Base-by-base conservation (phyloP, 2,329 filamentous ascomycete genomes). In the Cladophialophora yegresii region DNA sequence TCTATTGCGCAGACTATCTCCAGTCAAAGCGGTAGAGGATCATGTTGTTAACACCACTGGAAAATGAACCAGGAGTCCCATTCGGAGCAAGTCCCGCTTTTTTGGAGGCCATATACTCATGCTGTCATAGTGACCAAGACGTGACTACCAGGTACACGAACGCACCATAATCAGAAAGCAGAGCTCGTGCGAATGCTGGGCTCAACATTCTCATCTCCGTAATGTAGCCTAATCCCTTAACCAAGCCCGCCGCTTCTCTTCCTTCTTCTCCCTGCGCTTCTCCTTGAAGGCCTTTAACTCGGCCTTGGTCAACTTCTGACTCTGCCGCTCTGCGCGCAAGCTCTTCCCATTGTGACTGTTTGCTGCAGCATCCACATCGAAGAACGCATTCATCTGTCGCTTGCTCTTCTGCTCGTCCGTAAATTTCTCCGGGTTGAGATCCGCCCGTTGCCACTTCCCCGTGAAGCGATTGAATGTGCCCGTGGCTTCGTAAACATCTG, bases 241-340 rank as follows among this genome's bases (percentile, higher is more conserved):
- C 92, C 95, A 99, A 9, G 92, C 93, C 69, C 93, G 83, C 66
- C 93, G 84, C 80, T 96, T 98, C 81, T 97, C 92, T 76, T 97
- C 92, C 79, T 98, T 98, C 80, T 87, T 92, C 51, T 90, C 90
- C 67, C 87, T 85, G 67, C 92, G 84, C 84, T 96, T 96, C 77
- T 96, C 89, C 78, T 93, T 95, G 80, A 93, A 96, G 62, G 89
- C 87, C 80, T 96, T 93, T 69, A 99, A 80, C 79, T 99, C 92
- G 66, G 89, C 83, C 82, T 93, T 96, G 62, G 81, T 89, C 26
- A 93, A 83, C 78, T 91, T 92, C 84, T 95, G 93, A 61, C 88
- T 87, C 63, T 90, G 88, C 61, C 95, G 84, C 81, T 99, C 95
- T 1, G 92, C 95, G 78, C 93, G 96, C 64, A 99, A 81, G 74